phyloP scores from a whole-genome alignment of 2,329 filamentous ascomycete species.

The Fusarium virguliforme region DNA sequence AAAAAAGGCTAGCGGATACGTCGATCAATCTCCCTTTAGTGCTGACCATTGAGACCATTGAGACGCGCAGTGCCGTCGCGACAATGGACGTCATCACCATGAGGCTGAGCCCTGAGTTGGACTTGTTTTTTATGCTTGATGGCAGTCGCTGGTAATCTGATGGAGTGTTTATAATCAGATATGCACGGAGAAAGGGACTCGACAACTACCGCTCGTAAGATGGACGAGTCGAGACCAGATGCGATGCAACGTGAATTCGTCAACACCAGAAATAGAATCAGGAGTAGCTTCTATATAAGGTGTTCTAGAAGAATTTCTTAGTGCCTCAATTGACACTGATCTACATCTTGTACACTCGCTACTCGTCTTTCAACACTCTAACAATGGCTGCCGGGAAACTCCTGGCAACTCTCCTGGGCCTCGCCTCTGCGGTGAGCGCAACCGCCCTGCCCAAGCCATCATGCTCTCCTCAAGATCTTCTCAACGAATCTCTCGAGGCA shows the following conservation, averaged over 20 bases:
- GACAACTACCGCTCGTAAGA: constrained; percentile 15
- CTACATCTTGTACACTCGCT: neutral
- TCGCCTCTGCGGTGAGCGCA: neutral
- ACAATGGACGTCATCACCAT: constrained; percentile 6
- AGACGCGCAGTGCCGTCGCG: neutral
- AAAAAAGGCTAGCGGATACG: constrained; percentile 3
- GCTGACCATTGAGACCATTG: neutral
- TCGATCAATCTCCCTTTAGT: constrained; percentile 5
- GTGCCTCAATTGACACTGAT: neutral
- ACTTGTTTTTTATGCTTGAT: neutral
- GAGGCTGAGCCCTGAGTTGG: constrained; percentile 5
- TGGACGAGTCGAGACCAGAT: neutral
- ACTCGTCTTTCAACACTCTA: neutral
- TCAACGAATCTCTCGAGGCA: neutral
- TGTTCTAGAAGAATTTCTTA: neutral
- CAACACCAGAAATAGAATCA: neutral
- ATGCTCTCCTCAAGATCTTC: constrained; percentile 3
- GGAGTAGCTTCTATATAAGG: neutral
- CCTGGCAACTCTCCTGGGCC: neutral
- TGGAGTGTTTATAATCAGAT: constrained; percentile 1
- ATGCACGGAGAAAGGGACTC: neutral
- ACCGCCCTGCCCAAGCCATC: neutral
- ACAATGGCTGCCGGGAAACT: constrained; percentile 12
- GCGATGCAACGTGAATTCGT: constrained; percentile 13
- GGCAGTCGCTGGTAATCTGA: neutral